Evolutionary conservation across 768 basidiomycete genomes (phyloP).

Genomic region (Lactifluus pinguis): DNA sequence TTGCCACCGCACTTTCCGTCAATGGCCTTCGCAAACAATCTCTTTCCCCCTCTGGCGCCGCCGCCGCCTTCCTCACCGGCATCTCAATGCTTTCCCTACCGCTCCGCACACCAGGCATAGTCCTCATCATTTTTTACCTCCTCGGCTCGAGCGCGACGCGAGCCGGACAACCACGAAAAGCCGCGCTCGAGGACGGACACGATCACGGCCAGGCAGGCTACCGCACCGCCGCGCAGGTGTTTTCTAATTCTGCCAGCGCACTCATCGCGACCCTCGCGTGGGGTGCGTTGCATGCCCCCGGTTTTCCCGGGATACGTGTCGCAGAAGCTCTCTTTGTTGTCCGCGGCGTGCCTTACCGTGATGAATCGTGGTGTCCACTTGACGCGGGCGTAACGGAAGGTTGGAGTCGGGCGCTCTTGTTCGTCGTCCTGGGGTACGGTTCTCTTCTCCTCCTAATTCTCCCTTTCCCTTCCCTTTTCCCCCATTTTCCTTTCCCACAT

Average conservation of each 20-base stretch:
- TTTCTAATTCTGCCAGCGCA: constrained; percentile 69
- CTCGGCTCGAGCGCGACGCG: constrained; percentile 79
- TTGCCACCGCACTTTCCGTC: constrained; percentile 46
- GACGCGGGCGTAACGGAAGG: constrained; percentile 36
- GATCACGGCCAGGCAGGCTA: constrained; percentile 59
- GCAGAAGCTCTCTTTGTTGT: constrained; percentile 16
- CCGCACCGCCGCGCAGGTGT: constrained; percentile 69
- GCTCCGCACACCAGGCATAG: constrained; percentile 51
- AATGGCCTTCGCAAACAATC: constrained; percentile 72
- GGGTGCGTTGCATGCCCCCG: constrained; percentile 49
- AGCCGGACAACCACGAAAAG: constrained; percentile 70
- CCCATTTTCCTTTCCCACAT: not conserved
- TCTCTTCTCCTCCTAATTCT: not conserved
- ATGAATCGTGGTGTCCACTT: constrained; percentile 53
- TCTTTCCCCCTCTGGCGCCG: constrained; percentile 66
- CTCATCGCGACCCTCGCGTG: constrained; percentile 51
- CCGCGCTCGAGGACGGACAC: constrained; percentile 68
- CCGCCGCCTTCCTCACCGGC: constrained; percentile 70
- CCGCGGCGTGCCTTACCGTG: constrained; percentile 27
- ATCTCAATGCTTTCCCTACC: constrained; percentile 63
- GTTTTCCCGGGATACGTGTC: constrained; percentile 24
- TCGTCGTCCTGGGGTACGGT: constrained; percentile 56
- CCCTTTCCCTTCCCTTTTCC: not conserved
- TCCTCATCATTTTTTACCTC: constrained; percentile 72
- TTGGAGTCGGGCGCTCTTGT: constrained; percentile 53